Base-by-base conservation (phyloP, 2,329 filamentous ascomycete species). In the Ilyonectria mors-panacis region DNA sequence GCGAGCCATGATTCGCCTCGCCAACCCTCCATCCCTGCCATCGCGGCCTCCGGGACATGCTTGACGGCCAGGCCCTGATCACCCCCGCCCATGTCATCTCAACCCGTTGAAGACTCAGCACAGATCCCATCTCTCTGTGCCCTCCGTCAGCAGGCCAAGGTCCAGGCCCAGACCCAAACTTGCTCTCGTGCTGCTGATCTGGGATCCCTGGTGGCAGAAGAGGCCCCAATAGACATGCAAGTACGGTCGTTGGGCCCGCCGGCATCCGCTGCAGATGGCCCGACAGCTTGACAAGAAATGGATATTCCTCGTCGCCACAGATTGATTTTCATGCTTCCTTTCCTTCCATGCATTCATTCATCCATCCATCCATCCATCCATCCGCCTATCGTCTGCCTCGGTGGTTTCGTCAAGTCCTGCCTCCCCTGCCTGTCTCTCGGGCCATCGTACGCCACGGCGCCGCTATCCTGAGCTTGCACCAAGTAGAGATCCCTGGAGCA, bases 401-500 rank as follows among this genome's bases (percentile, higher is more conserved):
- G 28, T 7, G 6, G 30, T 17, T 57, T 8, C 4, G 19, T 8
- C 39, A 8, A 42, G 39, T 42, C 19, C 39, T n/a, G 15, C 15
- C 39, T 42, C 39, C 39, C 39, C 39, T 42, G 39, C 2, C 39
- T n/a, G 15, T 48, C 33, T 21, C 37, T 6, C 55, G 39, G 35
- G 45, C 30, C 54, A 55, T 50, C 33, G 15, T 44, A 59, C 45
- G 37, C 35, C 48, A 59, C 30, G 23, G 35, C 44, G 56, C 56
- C 60, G 57, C 54, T 57, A 47, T 67, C 51, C 33, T 17, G n/a
- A 60, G 65, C 37, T 56, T 19, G 51, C 37, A 47, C 48, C 39
- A 39, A 37, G 42, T 5, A 51, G 47, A 50, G 54, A 66, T 66
- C 48, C 59, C 50, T 64, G 65, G 50, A 64, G 48, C 58, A 58